Percentiles rank a stretch among this genome's conserved stretches.
Evolutionary conservation across 1,284 basidiomycete species (phyloP).

Genomic region (Meripilus lineatus): DNA sequence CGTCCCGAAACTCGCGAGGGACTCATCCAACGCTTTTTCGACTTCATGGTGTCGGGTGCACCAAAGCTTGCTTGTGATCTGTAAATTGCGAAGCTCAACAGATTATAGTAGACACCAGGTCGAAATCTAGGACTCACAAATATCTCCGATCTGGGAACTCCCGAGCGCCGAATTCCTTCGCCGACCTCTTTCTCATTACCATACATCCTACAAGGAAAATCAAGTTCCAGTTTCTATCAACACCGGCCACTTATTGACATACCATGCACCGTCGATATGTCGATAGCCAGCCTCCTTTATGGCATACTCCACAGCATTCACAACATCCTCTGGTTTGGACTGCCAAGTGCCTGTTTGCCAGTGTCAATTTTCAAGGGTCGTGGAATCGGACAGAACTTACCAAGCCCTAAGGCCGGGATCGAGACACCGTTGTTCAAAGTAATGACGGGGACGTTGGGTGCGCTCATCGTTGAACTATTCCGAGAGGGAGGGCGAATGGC

Average conservation of each 20-base stretch:
- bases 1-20: slow-evolving; percentile 65
- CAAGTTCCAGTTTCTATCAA: background rate
- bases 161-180: slow-evolving; percentile 73
- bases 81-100: background rate
- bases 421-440: slow-evolving; percentile 64
- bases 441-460: too few relatives aligned
- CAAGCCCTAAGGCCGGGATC: slow-evolving; percentile 73
- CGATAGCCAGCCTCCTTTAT: slow-evolving; percentile 72
- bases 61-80: slow-evolving; percentile 73
- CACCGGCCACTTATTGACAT: slow-evolving; percentile 19
- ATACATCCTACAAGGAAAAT: slow-evolving; percentile 42
- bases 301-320: slow-evolving; percentile 65
- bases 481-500: too few relatives aligned
- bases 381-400: slow-evolving; percentile 29
- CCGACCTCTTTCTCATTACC: slow-evolving; percentile 85
- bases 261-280: slow-evolving; percentile 80
- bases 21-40: slow-evolving; percentile 69
- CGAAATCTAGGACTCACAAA: slow-evolving; percentile 54
- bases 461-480: too few relatives aligned
- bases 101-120: background rate
- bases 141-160: slow-evolving; percentile 75
- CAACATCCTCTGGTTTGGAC: slow-evolving; percentile 67
- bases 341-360: slow-evolving; percentile 68
- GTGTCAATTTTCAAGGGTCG: background rate
- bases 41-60: slow-evolving; percentile 70